Evolutionary conservation across 139 green algal genomes (phyloP).

Genomic region (Volvox africanus): DNA sequence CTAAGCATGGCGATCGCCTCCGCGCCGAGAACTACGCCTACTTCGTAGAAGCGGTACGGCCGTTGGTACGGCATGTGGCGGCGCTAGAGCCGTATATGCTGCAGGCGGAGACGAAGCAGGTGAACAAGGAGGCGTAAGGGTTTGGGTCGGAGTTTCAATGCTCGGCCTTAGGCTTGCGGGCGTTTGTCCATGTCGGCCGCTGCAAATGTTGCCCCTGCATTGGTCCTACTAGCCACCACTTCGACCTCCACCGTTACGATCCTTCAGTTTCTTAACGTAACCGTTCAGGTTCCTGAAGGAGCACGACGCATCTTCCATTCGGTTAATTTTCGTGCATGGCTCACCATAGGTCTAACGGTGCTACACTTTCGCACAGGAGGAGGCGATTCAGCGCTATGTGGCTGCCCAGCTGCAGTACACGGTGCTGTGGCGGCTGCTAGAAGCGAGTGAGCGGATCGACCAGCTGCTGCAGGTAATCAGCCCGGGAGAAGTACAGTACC

Average conservation of each 20-base stretch:
- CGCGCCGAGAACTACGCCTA: slow-evolving; percentile 66
- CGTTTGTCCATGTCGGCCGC: too few relatives aligned
- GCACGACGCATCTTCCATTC: too few relatives aligned
- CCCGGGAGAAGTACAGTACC: slow-evolving; percentile 28
- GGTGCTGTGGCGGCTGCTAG: slow-evolving; percentile 59
- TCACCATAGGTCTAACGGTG: too few relatives aligned
- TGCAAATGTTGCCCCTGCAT: too few relatives aligned
- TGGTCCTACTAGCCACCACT: too few relatives aligned
- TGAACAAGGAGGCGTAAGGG: not conserved
- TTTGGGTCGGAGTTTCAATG: too few relatives aligned
- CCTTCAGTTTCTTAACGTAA: too few relatives aligned
- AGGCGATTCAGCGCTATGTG: slow-evolving; percentile 50
- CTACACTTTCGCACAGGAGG: slow-evolving; percentile 34
- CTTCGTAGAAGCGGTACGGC: slow-evolving; percentile 53
- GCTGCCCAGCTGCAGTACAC: slow-evolving; percentile 63
- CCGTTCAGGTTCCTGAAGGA: too few relatives aligned
- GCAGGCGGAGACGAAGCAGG: slow-evolving; percentile 29
- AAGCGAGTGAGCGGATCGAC: slow-evolving; percentile 59
- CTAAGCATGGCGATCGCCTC: slow-evolving; percentile 66
- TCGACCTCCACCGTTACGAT: too few relatives aligned
- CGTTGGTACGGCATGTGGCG: slow-evolving; percentile 47
- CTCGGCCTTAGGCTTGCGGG: too few relatives aligned
- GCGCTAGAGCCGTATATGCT: slow-evolving; percentile 45
- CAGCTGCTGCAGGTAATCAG: slow-evolving; percentile 52
- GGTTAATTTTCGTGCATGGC: too few relatives aligned